phyloP scores from a whole-genome alignment of 768 basidiomycete species.

The Punctularia strigosozonata region DNA sequence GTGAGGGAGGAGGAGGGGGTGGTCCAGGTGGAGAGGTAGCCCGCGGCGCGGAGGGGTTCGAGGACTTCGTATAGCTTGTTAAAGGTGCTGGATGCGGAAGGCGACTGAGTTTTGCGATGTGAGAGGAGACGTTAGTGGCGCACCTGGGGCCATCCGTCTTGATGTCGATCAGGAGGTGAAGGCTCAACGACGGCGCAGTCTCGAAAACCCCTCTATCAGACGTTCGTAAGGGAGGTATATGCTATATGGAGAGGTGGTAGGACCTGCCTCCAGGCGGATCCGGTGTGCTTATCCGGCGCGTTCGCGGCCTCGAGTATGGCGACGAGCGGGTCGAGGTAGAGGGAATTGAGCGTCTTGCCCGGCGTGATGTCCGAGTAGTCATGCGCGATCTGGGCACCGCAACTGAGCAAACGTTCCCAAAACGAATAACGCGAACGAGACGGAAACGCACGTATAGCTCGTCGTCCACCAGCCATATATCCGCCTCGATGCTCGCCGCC shows the following conservation, averaged over 20 bases:
- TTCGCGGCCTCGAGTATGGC: background rate
- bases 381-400: background rate
- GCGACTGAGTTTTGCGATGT: background rate
- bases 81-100: background rate
- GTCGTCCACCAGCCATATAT: constrained; percentile 3
- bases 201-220: constrained; percentile 2
- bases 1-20: constrained; percentile 3
- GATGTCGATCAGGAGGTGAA: constrained; percentile 5
- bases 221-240: background rate
- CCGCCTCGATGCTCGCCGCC: constrained; percentile 3
- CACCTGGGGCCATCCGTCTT: constrained; percentile 3
- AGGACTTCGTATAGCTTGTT: background rate
- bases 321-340: background rate
- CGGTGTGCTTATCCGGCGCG: background rate
- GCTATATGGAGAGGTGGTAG: background rate
- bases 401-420: no score
- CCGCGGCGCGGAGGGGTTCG: background rate
- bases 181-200: background rate
- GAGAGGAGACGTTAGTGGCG: background rate
- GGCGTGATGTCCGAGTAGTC: background rate
- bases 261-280: background rate
- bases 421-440: background rate
- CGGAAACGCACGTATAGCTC: constrained; percentile 1
- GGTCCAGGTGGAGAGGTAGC: background rate
- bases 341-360: background rate